Percentiles rank a stretch among this genome's conserved stretches.
phyloP scores from a whole-genome alignment of 2,329 filamentous ascomycete species.

The Pseudocercospora fuligena region DNA sequence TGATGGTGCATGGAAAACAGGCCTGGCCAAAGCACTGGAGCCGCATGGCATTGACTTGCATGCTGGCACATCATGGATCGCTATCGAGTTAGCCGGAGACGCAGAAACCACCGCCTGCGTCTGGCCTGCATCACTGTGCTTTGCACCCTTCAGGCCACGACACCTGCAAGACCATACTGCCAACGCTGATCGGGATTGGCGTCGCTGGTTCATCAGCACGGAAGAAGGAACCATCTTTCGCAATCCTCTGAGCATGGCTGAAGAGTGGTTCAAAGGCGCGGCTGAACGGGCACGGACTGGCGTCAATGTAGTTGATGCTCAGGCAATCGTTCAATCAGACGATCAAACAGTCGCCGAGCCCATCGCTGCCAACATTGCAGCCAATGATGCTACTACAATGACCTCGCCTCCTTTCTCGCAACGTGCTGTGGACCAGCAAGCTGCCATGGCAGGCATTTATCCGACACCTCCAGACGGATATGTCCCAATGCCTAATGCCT shows the following conservation, averaged over 20 bases:
- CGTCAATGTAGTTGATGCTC: background rate
- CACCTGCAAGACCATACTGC: background rate
- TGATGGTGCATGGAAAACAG: conserved; percentile 20
- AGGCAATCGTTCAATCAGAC: background rate
- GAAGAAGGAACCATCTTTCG: conserved; percentile 38
- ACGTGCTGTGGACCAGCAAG: conserved; percentile 45
- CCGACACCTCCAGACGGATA: conserved; percentile 71
- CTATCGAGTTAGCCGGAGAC: conserved; percentile 18
- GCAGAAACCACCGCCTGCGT: conserved; percentile 15
- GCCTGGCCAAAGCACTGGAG: conserved; percentile 16
- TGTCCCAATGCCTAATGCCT: conserved; percentile 31
- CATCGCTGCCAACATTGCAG: conserved; percentile 1
- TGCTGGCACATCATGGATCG: conserved; percentile 22
- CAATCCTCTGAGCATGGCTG: conserved; percentile 34
- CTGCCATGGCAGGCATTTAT: conserved; percentile 62
- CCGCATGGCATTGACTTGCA: conserved; percentile 23
- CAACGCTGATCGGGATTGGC: conserved; percentile 28
- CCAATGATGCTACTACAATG: conserved; percentile 9
- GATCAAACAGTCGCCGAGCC: background rate
- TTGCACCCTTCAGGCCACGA: conserved; percentile 8
- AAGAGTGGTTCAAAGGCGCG: conserved; percentile 36
- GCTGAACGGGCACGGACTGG: conserved; percentile 32
- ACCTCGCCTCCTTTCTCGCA: conserved; percentile 44
- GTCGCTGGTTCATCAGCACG: conserved; percentile 29
- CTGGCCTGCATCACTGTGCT: conserved; percentile 35